Evolutionary conservation across 78 protist species (phyloP).

Genomic region (Dictyostelium discoideum): dicty_2.7 NC_007088.5:1907001-1907500

Average conservation of each 20-base stretch:
- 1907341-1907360: not conserved
- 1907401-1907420: not conserved
- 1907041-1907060: not conserved
- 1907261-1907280: slow-evolving; percentile 27
- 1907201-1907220: not conserved
- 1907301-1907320: slow-evolving; percentile 34
- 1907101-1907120: slow-evolving; percentile 76
- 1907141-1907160: slow-evolving; percentile 80
- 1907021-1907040: not conserved
- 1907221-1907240: not conserved
- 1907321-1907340: slow-evolving; percentile 35
- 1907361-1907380: not conserved
- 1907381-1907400: not conserved
- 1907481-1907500: not conserved
- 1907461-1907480: no score
- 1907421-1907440: not conserved
- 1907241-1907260: not conserved
- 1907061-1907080: not conserved
- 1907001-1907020: slow-evolving; percentile 68
- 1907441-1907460: not conserved
- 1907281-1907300: slow-evolving; percentile 31
- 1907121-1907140: slow-evolving; percentile 36
- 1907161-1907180: slow-evolving; percentile 53
- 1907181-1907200: not conserved
- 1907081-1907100: slow-evolving; percentile 56